Evolutionary conservation across 176 grass and related monocot genomes (phyloP).

Genomic region (Musa acuminata): DNA sequence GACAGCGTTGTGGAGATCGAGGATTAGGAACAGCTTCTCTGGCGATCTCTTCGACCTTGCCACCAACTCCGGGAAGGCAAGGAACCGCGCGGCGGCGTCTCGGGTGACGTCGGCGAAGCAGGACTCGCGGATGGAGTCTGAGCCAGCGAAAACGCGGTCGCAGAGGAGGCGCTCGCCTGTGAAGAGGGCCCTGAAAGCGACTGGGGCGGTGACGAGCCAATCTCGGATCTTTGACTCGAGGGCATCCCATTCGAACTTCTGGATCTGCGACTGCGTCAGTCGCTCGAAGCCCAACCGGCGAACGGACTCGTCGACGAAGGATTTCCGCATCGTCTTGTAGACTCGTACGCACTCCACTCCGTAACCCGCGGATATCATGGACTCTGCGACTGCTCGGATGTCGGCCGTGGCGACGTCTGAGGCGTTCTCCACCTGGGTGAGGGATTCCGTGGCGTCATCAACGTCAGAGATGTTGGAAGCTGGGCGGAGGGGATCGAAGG

Average conservation of each 20-base stretch:
- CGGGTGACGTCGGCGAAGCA: conserved; percentile 33
- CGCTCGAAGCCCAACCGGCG: conserved; percentile 28
- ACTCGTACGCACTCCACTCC: conserved; percentile 52
- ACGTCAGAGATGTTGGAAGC: conserved; percentile 6
- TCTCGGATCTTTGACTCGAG: conserved; percentile 31
- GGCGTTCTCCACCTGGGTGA: background rate
- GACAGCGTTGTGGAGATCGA: conserved; percentile 46
- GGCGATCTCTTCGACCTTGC: conserved; percentile 25
- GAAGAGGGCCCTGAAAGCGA: conserved; percentile 32
- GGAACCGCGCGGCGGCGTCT: conserved; percentile 27
- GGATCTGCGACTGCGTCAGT: background rate
- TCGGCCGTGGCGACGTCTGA: background rate
- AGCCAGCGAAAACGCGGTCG: conserved; percentile 29
- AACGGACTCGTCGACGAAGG: conserved; percentile 21
- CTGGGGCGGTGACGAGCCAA: conserved; percentile 29
- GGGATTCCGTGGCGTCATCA: background rate
- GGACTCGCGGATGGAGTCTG: conserved; percentile 13
- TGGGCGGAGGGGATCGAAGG: background rate
- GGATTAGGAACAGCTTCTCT: conserved; percentile 52
- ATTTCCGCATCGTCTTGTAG: conserved; percentile 37
- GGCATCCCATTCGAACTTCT: conserved; percentile 38
- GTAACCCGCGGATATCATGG: conserved; percentile 62
- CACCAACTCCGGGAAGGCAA: conserved; percentile 31
- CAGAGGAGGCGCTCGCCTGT: conserved; percentile 31
- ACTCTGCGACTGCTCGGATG: background rate